Evolutionary conservation across 805 yeast genomes (phyloP), one percentile per base, ranked within the genome.

Genomic region (Kuraishia ogatae): DNA sequence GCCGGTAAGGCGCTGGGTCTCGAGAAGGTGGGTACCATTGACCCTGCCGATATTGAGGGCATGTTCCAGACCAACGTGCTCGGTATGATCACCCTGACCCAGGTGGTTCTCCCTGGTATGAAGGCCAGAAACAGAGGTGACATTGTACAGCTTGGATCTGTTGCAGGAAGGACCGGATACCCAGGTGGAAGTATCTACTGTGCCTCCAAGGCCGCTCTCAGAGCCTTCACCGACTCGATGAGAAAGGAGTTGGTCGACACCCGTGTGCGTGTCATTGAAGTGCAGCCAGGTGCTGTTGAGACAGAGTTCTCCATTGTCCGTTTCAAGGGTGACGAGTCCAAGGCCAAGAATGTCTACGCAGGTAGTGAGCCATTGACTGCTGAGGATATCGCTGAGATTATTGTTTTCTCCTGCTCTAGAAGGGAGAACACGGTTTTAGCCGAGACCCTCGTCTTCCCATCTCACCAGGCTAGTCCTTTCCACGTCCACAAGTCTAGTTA

Each of bases 31-130:
- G 97, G 97, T 17, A 71, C 74, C 3, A 83, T 93, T 58, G 69
- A 70, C 1, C 70, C 76, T n/a, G 71, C 71, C 4, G 97, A 91
- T 64, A 80, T 90, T 51, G 75, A 78, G 51, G 82, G 78, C 51
- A 89, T 90, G 90, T 84, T 89, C 70, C 78, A 85, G 63, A 90
- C 97, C 57, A 93, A 92, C 65, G 97, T 93, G 2, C 66, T 89
- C 56, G 97, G 97, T 2, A 75, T 92, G 69, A 87, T 92, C 57
- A 81, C 86, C 29, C 71, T 92, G 58, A 91, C 97, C 6, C 97
- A 93, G 69, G 83, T 85, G 5, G 78, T 91, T 24, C 71, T 93
- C 50, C 85, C 85, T 48, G 79, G 80, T 53, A 81, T 92, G 79
- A 84, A 86, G 66, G 75, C 76, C 56, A 84, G 86, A 62, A 83